Evolutionary conservation across 2,329 filamentous ascomycete species (phyloP).

Genomic region (Mariannaea sp.): DNA sequence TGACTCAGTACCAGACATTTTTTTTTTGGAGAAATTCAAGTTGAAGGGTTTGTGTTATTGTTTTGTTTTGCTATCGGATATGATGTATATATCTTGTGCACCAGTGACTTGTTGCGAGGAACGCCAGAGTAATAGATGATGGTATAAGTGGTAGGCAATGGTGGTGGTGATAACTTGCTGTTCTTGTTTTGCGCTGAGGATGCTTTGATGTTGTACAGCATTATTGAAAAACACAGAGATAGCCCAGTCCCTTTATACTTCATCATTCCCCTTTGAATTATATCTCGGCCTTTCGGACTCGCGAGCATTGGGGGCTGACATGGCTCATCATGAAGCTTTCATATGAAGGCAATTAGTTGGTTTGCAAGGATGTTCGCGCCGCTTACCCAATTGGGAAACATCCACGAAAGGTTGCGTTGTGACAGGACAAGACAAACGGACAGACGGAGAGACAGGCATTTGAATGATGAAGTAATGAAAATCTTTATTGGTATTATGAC

Average conservation of each 20-base stretch:
- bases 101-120: too few relatives aligned
- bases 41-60: neutral
- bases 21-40: neutral
- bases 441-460: neutral
- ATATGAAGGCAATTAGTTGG: neutral
- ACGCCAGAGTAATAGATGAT: too few relatives aligned
- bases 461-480: too few relatives aligned
- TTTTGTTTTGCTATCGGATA: neutral
- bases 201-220: too few relatives aligned
- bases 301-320: conserved; percentile 1
- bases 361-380: conserved; percentile 30
- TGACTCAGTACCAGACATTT: neutral
- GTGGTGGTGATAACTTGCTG: too few relatives aligned
- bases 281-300: conserved; percentile 12
- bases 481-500: too few relatives aligned
- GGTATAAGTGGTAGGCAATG: too few relatives aligned
- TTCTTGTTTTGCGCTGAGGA: too few relatives aligned
- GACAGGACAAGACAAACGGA: neutral
- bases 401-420: too few relatives aligned
- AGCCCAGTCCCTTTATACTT: conserved; percentile 2
- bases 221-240: too few relatives aligned
- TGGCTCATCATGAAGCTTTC: neutral
- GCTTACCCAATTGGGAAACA: conserved; percentile 24
- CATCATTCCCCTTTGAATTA: neutral
- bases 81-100: too few relatives aligned